Evolutionary conservation across 257 asterid genomes (phyloP).

Genomic region (Gentiana macrophylla): DNA sequence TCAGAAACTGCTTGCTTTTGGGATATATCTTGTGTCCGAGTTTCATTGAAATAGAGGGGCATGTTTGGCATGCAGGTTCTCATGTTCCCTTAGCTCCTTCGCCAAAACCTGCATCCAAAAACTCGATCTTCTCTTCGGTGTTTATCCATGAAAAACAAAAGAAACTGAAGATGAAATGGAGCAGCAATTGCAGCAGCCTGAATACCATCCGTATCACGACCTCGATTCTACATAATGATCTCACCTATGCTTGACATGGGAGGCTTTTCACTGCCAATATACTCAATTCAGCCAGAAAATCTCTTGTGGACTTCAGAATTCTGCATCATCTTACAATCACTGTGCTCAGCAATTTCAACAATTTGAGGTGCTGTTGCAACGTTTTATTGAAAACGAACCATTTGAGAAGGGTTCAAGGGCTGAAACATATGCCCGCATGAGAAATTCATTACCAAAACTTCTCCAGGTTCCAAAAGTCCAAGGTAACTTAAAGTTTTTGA

Average conservation of each 20-base stretch:
- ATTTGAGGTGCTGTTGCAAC: conserved; percentile 76
- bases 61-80: conserved; percentile 34
- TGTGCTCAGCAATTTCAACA: conserved; percentile 94
- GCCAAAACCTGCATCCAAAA: conserved; percentile 68
- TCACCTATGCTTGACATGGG: conserved; percentile 97
- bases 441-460: conserved; percentile 63
- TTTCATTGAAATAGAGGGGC: no score
- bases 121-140: conserved; percentile 73
- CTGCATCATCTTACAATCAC: conserved; percentile 57
- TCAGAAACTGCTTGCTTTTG: no score
- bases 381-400: conserved; percentile 92
- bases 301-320: conserved; percentile 41
- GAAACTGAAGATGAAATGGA: conserved; percentile 62
- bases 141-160: conserved; percentile 66
- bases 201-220: conserved; percentile 44
- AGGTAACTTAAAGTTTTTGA: conserved; percentile 31
- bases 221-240: conserved; percentile 84
- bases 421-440: conserved; percentile 65
- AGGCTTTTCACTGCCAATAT: conserved; percentile 84
- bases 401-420: conserved; percentile 76
- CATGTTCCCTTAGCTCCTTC: conserved; percentile 46
- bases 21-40: no score
- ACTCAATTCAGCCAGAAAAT: conserved; percentile 73
- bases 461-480: conserved; percentile 87
- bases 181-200: conserved; percentile 64